These are phyloP conservation scores for Cordyceps cateniannulata DNA, from an alignment of 2,329 filamentous ascomycete genomes.

Conservation along the genomic window DNA sequence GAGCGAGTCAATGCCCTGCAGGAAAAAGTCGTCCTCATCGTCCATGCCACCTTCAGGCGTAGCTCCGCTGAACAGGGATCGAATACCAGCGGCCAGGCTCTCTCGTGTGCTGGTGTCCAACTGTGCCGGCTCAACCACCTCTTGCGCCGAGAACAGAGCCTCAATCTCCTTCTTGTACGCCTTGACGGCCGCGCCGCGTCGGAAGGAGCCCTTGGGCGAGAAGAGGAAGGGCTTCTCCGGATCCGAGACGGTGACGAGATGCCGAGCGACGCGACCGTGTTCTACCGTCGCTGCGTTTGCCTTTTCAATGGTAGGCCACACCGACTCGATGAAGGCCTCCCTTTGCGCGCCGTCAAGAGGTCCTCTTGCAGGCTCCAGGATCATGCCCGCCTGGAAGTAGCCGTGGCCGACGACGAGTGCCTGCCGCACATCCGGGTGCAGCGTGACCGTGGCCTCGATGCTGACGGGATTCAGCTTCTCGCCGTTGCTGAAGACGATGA, in stretches of 20 bases:
- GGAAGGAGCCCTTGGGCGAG: slow-evolving; percentile 40
- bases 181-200: slow-evolving; percentile 31
- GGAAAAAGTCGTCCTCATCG: slow-evolving; percentile 30
- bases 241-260: slow-evolving; percentile 33
- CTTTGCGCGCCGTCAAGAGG: slow-evolving; percentile 21
- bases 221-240: slow-evolving; percentile 36
- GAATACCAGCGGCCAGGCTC: slow-evolving; percentile 20
- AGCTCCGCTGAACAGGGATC: slow-evolving; percentile 17
- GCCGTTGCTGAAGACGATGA: slow-evolving; percentile 44
- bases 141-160: slow-evolving; percentile 29
- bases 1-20: slow-evolving; percentile 33
- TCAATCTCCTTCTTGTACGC: slow-evolving; percentile 39
- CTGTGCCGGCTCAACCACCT: slow-evolving; percentile 11
- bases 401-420: slow-evolving; percentile 40
- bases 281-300: slow-evolving; percentile 38
- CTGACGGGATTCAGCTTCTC: slow-evolving; percentile 42
- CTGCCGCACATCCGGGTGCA: slow-evolving; percentile 33
- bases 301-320: slow-evolving; percentile 38
- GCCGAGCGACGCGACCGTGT: slow-evolving; percentile 37
- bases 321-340: slow-evolving; percentile 29
- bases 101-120: slow-evolving; percentile 20
- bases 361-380: slow-evolving; percentile 36
- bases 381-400: slow-evolving; percentile 39
- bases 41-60: slow-evolving; percentile 16
- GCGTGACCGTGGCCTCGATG: slow-evolving; percentile 34